These are phyloP conservation scores for Apiospora rasikravindrae DNA, from an alignment of 2,329 filamentous ascomycete genomes.

Conservation along the genomic window DNA sequence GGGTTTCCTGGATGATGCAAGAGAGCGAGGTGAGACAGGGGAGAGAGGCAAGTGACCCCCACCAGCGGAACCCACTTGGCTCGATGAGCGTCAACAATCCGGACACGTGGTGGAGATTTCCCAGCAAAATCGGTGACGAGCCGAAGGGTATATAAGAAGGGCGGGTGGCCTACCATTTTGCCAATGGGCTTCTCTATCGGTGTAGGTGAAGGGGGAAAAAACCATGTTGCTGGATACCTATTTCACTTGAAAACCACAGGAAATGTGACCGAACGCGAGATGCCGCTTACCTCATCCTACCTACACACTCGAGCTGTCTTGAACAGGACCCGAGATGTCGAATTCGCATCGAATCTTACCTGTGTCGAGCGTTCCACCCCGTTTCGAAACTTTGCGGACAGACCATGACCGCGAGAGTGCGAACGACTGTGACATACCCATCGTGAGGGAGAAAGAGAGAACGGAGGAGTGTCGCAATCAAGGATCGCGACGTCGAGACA, in stretches of 20 bases:
- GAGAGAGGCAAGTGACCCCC: not conserved
- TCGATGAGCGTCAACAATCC: not conserved
- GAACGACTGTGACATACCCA: not conserved
- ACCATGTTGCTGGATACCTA: not conserved
- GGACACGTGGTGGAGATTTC: conserved; percentile 11
- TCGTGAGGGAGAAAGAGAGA: not conserved
- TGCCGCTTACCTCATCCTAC: not conserved
- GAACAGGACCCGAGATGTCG: not conserved
- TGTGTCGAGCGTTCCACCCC: not conserved
- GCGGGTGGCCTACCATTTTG: not conserved
- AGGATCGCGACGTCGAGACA: not conserved
- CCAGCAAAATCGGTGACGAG: not conserved
- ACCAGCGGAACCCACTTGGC: not conserved
- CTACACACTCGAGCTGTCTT: not conserved
- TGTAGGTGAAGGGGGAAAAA: not conserved
- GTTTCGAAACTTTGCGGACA: conserved; percentile 9
- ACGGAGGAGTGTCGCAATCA: not conserved
- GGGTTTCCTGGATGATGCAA: conserved; percentile 10
- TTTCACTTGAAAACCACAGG: not conserved
- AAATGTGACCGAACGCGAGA: not conserved
- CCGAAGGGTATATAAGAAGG: conserved; percentile 9
- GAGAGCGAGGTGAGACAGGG: conserved; percentile 8
- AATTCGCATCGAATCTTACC: not conserved
- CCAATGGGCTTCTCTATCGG: not conserved
- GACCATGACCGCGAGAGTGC: conserved; percentile 1